These are phyloP conservation scores for Collybiopsis confluens DNA, from an alignment of 768 basidiomycete genomes.

Conservation along the genomic window DNA sequence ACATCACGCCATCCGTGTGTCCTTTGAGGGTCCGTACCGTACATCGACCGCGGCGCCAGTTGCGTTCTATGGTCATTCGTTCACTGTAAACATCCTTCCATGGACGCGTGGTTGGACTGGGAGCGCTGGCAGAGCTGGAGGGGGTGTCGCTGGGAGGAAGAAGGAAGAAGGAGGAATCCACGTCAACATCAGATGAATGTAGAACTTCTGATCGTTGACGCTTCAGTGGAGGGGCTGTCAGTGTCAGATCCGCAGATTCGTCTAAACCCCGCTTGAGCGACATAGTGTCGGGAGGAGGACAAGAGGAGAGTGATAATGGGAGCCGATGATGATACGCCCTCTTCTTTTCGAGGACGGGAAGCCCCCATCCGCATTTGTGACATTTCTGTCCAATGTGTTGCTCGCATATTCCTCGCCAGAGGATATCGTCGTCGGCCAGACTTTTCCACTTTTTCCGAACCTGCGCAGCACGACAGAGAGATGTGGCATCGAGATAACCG, in stretches of 20 bases:
- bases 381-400: constrained; percentile 98
- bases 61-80: constrained; percentile 92
- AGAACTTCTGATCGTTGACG: constrained; percentile 40
- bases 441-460: constrained; percentile 80
- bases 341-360: constrained; percentile 84
- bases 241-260: constrained; percentile 18
- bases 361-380: constrained; percentile 94
- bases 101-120: constrained; percentile 63
- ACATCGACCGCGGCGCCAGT: constrained; percentile 94
- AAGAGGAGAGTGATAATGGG: constrained; percentile 35
- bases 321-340: constrained; percentile 40
- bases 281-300: constrained; percentile 23
- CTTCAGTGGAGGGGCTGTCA: constrained; percentile 40
- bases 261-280: constrained; percentile 38
- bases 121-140: too few species aligned
- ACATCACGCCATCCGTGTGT: constrained; percentile 96
- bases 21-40: constrained; percentile 82
- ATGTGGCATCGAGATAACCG: constrained; percentile 85
- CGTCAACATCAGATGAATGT: constrained; percentile 20
- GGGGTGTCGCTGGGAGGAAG: constrained; percentile 26
- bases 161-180: constrained; percentile 24
- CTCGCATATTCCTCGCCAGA: constrained; percentile 96
- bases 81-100: constrained; percentile 99
- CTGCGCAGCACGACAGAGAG: constrained; percentile 90
- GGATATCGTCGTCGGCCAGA: constrained; percentile 90